phyloP scores from a whole-genome alignment of 192 early-diverging fungal species.

The Pilaira anomala region DNA sequence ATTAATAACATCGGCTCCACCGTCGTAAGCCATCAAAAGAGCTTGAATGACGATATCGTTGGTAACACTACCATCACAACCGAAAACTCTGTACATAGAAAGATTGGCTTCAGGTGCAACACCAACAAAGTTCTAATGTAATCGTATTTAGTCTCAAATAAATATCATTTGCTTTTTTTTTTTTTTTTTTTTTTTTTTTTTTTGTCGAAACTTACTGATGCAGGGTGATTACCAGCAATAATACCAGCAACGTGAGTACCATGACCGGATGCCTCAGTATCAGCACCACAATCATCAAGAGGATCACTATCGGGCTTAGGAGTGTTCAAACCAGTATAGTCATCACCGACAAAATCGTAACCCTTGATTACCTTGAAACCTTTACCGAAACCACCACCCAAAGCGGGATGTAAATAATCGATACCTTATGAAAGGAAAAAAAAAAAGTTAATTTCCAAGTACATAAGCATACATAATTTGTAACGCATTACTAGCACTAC shows the following conservation, averaged over 20 bases:
- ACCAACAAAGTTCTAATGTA: slow-evolving; percentile 47
- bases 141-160: background rate
- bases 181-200: background rate
- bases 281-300: slow-evolving; percentile 18
- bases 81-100: slow-evolving; percentile 79
- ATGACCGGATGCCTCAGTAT: slow-evolving; percentile 26
- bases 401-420: slow-evolving; percentile 62
- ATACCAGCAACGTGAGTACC: slow-evolving; percentile 52
- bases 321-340: slow-evolving; percentile 1
- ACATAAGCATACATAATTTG: too few species aligned
- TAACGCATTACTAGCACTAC: too few species aligned
- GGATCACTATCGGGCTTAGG: slow-evolving; percentile 19
- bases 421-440: too few species aligned
- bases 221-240: slow-evolving; percentile 22
- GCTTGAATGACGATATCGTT: slow-evolving; percentile 77
- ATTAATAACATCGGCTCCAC: slow-evolving; percentile 72
- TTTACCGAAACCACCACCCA: slow-evolving; percentile 62
- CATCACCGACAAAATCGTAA: slow-evolving; percentile 26
- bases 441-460: too few species aligned
- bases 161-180: slow-evolving; percentile 1
- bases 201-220: background rate
- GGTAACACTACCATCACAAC: slow-evolving; percentile 63
- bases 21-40: slow-evolving; percentile 64
- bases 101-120: slow-evolving; percentile 68
- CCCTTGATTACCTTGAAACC: slow-evolving; percentile 61